These are phyloP conservation scores for Bisporella sp. DNA, from an alignment of 2,329 filamentous ascomycete species.

Conservation along the genomic window DNA sequence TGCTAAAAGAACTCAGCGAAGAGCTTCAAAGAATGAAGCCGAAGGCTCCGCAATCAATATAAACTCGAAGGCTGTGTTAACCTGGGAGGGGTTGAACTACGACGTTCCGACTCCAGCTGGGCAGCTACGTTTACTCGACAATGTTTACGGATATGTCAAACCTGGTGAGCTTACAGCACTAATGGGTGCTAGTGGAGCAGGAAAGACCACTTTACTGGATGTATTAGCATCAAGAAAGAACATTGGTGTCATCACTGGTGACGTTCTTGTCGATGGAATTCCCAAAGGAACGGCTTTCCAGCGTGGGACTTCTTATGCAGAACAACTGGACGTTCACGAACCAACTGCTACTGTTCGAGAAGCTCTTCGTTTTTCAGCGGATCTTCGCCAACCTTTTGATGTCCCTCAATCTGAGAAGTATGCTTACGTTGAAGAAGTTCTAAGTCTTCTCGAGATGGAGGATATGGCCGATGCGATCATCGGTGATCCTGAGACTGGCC, in stretches of 20 bases:
- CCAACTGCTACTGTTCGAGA: slow-evolving; percentile 73
- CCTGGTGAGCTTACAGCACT: slow-evolving; percentile 55
- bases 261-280: slow-evolving; percentile 62
- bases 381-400: slow-evolving; percentile 51
- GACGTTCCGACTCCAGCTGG: slow-evolving; percentile 48
- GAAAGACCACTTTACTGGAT: slow-evolving; percentile 85
- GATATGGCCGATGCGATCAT: slow-evolving; percentile 37
- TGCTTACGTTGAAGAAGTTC: slow-evolving; percentile 59
- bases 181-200: slow-evolving; percentile 63
- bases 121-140: slow-evolving; percentile 42
- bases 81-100: slow-evolving; percentile 81
- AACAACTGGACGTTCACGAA: slow-evolving; percentile 72
- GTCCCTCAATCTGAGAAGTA: slow-evolving; percentile 54
- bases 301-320: slow-evolving; percentile 76
- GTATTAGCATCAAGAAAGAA: slow-evolving; percentile 78
- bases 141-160: slow-evolving; percentile 55
- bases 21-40: slow-evolving; percentile 37
- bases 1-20: slow-evolving; percentile 50
- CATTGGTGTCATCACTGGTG: slow-evolving; percentile 80
- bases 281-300: slow-evolving; percentile 76
- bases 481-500: slow-evolving; percentile 2
- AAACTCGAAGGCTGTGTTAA: slow-evolving; percentile 59
- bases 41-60: slow-evolving; percentile 45
- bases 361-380: slow-evolving; percentile 61
- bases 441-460: slow-evolving; percentile 56